These are phyloP conservation scores for Litchi chinensis DNA, from an alignment of 345 rosid species.

Conservation along the genomic window DNA sequence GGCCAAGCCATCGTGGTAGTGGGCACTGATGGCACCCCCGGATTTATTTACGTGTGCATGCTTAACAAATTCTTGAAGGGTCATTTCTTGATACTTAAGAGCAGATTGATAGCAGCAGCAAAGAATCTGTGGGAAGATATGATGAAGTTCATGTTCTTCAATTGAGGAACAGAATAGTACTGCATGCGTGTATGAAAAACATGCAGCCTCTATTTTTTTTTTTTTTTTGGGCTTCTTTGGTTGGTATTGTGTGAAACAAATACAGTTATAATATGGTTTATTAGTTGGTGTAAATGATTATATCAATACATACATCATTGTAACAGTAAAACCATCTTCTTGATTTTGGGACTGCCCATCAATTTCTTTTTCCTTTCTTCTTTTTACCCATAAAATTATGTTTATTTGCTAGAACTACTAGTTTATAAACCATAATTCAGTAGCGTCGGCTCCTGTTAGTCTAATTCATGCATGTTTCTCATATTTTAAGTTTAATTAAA, in stretches of 20 bases:
- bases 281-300: not conserved
- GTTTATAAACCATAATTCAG: no score
- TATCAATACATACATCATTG: not conserved
- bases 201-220: not conserved
- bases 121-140: not conserved
- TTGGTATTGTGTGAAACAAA: not conserved
- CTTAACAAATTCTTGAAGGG: not conserved
- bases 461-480: no score
- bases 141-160: not conserved
- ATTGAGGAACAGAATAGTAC: not conserved
- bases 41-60: not conserved
- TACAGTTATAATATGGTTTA: not conserved
- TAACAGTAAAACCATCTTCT: not conserved
- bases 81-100: not conserved
- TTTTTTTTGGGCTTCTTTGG: not conserved
- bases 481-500: no score
- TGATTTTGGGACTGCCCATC: no score
- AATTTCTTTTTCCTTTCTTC: no score
- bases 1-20: conserved; percentile 48
- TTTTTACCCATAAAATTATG: no score
- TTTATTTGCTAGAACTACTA: no score
- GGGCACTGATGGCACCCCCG: conserved; percentile 35
- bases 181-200: not conserved
- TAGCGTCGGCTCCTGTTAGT: no score
- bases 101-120: not conserved